Base-by-base conservation (phyloP, 345 rosid genomes). In the Brassica nigra region DNA sequence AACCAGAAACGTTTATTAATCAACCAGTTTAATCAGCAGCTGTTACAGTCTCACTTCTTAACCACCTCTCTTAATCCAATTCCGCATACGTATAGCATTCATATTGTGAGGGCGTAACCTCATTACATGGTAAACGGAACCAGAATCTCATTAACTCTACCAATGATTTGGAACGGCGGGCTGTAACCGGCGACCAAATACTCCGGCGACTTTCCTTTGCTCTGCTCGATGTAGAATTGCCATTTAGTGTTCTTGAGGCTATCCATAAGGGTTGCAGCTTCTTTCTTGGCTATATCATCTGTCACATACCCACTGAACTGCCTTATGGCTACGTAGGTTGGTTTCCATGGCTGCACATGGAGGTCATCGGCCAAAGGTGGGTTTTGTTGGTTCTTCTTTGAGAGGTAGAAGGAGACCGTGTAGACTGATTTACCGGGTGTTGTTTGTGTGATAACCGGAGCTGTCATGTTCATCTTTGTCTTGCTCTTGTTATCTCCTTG, bases 201-300 rank as follows among this genome's bases (percentile, higher is more conserved):
- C 36, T 55, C 69, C 6, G 82, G 78, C 0, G 78, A 79, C 78
- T 79, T 79, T 27, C 70, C 82, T 79, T 67, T 79, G 7, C 82
- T 79, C 16, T 66, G 62, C 55, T 67, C 74, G 0, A 79, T 61
- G 9, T 39, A 63, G 8, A 0, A 8, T 6, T 9, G 10, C 82
- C 82, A 79, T 1, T 33, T 0, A 44, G 82, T 27, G 0, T 39
- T 63, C 6, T 33, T 7, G 29, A 79, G 74, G 23, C 78, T 79
- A 20, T 12, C 70, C 69, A 79, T 73, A 2, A 79, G 27, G 67
- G 78, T 78, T 10, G n/a, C 82, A 79, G 30, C 58, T 58, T 73
- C 82, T 31, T 20, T 8, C 70, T 59, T 73, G 57, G 78, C 74
- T 11, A 0, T 20, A n/a, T 10, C 64, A 0, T 68, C 74, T 1